These are phyloP conservation scores for Cryptosporidium meleagridis DNA, from an alignment of 169 alveolate genomes.

Conservation along the genomic window DNA sequence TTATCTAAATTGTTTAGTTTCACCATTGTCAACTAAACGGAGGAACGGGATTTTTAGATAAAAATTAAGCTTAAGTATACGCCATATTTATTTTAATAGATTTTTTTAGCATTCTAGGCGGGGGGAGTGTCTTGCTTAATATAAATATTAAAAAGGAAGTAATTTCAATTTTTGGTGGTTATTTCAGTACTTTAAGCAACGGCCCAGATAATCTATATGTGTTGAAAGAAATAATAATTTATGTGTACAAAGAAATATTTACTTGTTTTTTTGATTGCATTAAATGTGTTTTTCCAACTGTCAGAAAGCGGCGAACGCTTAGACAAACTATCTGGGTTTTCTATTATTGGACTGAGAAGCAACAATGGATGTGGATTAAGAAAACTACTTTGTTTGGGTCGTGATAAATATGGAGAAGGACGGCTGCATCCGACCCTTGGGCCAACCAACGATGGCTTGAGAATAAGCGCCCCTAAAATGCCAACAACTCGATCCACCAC, in stretches of 20 bases:
- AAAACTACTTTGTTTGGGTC: neutral
- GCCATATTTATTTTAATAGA: no score
- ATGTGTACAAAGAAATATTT: neutral
- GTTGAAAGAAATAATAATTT: neutral
- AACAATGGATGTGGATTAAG: neutral
- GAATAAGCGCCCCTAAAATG: no score
- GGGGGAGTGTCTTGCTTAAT: neutral
- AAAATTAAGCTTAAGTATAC: no score
- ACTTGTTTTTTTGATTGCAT: neutral
- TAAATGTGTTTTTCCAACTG: neutral
- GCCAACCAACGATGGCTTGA: neutral
- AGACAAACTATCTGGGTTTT: neutral
- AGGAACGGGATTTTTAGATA: no score
- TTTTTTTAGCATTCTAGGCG: neutral
- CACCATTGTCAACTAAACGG: no score
- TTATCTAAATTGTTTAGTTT: no score
- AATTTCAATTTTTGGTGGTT: neutral
- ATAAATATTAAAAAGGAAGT: no score
- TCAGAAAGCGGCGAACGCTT: neutral
- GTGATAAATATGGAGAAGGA: accelerated
- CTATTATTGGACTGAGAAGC: neutral
- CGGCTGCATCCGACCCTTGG: neutral
- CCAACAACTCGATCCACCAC: neutral
- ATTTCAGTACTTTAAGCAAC: neutral
- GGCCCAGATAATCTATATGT: neutral